Evolutionary conservation across 1,139 yeast species (phyloP).

Genomic region (Pichia cactophila): DNA sequence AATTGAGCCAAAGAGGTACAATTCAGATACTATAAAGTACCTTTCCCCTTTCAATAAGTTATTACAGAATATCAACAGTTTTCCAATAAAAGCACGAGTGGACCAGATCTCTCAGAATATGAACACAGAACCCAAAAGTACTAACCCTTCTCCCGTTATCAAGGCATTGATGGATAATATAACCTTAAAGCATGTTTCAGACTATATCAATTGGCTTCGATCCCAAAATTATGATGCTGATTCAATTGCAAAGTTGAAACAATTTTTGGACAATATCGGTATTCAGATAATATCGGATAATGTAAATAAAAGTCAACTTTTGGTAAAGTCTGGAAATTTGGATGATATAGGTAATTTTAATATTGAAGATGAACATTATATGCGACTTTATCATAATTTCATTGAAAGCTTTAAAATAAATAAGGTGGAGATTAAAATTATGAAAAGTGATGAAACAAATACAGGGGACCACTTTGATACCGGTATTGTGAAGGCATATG

Average conservation of each 20-base stretch:
- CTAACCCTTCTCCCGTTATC: constrained; percentile 2
- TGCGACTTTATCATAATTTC: constrained; percentile 26
- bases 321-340: constrained; percentile 21
- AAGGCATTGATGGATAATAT: constrained; percentile 12
- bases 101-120: neutral
- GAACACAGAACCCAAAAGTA: neutral
- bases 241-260: neutral
- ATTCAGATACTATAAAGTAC: constrained; percentile 14
- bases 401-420: constrained; percentile 28
- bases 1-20: constrained; percentile 4
- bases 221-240: neutral
- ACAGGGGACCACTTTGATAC: too few relatives aligned
- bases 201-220: constrained; percentile 31
- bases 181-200: constrained; percentile 25
- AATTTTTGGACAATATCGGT: constrained; percentile 30
- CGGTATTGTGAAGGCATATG: constrained; percentile 40
- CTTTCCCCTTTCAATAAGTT: constrained; percentile 25
- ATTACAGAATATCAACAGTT: constrained; percentile 24
- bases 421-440: constrained; percentile 22
- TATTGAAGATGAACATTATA: constrained; percentile 20
- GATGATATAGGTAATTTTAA: constrained; percentile 27
- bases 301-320: constrained; percentile 13
- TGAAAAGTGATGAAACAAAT: constrained; percentile 7
- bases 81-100: constrained; percentile 10
- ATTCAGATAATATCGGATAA: constrained; percentile 1